Percentiles rank a stretch among this genome's conserved stretches.
These are phyloP conservation scores for Senna tora DNA, from an alignment of 306 rosid species.

Conservation along the genomic window DNA sequence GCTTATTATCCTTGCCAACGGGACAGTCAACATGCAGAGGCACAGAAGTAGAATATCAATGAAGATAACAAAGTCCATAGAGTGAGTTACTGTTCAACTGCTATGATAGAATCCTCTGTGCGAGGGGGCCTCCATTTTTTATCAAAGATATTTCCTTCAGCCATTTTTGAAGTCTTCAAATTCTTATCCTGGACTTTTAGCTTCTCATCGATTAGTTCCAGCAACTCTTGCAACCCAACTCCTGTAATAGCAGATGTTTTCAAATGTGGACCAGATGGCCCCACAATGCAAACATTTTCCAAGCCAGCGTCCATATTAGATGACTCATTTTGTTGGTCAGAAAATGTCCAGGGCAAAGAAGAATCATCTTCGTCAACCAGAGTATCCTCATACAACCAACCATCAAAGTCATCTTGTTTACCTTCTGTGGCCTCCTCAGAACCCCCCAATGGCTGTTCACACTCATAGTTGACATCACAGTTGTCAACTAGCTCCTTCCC, in stretches of 20 bases:
- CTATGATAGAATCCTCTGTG: slow-evolving; percentile 43
- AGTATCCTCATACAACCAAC: slow-evolving; percentile 59
- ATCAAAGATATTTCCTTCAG: slow-evolving; percentile 52
- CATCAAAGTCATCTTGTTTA: slow-evolving; percentile 55
- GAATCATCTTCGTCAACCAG: slow-evolving; percentile 46
- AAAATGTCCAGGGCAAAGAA: slow-evolving; percentile 26
- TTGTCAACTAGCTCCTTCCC: slow-evolving; percentile 23
- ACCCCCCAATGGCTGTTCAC: slow-evolving; percentile 36
- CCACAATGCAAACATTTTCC: slow-evolving; percentile 32
- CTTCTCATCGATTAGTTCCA: slow-evolving; percentile 73
- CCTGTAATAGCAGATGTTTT: slow-evolving; percentile 76
- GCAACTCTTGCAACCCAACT: slow-evolving; percentile 84
- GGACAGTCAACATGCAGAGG: not conserved
- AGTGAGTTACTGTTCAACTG: slow-evolving; percentile 49
- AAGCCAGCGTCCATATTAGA: slow-evolving; percentile 24
- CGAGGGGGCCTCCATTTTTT: slow-evolving; percentile 87
- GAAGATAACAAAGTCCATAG: not conserved
- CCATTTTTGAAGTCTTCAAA: slow-evolving; percentile 48
- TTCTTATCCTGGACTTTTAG: slow-evolving; percentile 60
- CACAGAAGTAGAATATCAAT: not conserved
- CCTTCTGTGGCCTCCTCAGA: slow-evolving; percentile 46
- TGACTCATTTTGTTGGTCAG: slow-evolving; percentile 40
- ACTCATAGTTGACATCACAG: slow-evolving; percentile 17
- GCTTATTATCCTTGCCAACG: not conserved
- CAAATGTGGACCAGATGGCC: slow-evolving; percentile 63